These are phyloP conservation scores for Senecio squalidus DNA, from an alignment of 140 eudicot species.

Conservation along the genomic window DNA sequence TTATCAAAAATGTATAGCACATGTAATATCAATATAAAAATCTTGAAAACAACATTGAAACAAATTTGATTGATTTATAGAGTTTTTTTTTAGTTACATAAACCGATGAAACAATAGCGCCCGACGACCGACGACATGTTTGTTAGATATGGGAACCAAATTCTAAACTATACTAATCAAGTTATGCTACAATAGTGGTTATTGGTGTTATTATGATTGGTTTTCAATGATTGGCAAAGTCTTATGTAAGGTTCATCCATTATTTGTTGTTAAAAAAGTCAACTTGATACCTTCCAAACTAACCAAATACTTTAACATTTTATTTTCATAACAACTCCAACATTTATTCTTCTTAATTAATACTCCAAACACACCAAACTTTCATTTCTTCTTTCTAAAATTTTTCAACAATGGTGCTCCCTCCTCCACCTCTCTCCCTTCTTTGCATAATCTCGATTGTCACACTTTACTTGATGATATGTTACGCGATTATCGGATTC, in stretches of 20 bases:
- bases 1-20: background rate
- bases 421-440: constrained; percentile 60
- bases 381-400: constrained; percentile 21
- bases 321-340: constrained; percentile 12
- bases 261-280: constrained; percentile 28
- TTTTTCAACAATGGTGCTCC: constrained; percentile 27
- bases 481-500: constrained; percentile 48
- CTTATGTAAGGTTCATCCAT: constrained; percentile 31
- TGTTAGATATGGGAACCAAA: too few species aligned
- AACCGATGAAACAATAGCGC: too few species aligned
- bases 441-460: constrained; percentile 42
- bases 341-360: constrained; percentile 16
- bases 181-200: background rate
- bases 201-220: constrained; percentile 17
- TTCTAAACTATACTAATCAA: background rate
- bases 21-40: background rate
- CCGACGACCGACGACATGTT: too few species aligned
- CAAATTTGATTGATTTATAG: too few species aligned
- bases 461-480: constrained; percentile 43
- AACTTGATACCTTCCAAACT: constrained; percentile 29
- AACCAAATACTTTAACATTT: constrained; percentile 9
- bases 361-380: constrained; percentile 6
- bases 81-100: too few species aligned
- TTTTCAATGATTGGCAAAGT: constrained; percentile 29
- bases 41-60: background rate